These are phyloP conservation scores for Panellus pusillus DNA, from an alignment of 768 basidiomycete genomes.

Conservation along the genomic window DNA sequence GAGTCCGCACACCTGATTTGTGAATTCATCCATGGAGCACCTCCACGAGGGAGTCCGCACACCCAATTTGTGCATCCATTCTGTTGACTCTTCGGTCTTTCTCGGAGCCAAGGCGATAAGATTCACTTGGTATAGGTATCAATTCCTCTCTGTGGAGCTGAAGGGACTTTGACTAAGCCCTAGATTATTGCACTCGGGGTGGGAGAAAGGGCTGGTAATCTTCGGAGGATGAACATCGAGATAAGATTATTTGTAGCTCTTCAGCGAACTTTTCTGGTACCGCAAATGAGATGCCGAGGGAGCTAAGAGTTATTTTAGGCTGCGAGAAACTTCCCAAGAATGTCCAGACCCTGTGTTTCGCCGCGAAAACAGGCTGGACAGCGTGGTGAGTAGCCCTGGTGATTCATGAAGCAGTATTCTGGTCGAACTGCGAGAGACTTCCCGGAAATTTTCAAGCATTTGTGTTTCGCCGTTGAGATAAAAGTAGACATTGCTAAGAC, in stretches of 20 bases:
- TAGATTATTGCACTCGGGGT: background rate
- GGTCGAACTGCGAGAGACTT: too few relatives aligned
- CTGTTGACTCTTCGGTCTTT: background rate
- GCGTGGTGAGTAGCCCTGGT: too few relatives aligned
- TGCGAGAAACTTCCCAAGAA: background rate
- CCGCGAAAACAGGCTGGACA: background rate
- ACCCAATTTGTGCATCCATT: background rate
- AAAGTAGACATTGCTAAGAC: too few relatives aligned
- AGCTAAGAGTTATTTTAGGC: background rate
- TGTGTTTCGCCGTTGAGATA: too few relatives aligned
- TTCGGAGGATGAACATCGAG: constrained; percentile 1
- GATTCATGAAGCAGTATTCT: too few relatives aligned
- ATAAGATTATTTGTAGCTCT: too few relatives aligned
- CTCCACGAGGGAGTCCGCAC: background rate
- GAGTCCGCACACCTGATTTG: constrained; percentile 14
- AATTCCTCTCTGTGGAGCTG: too few relatives aligned
- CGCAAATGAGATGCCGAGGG: constrained; percentile 10
- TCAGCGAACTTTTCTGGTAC: background rate
- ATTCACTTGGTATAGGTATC: background rate
- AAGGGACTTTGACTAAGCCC: background rate
- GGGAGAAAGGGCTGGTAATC: constrained; percentile 16
- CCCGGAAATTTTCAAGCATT: too few relatives aligned
- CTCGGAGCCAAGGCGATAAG: background rate
- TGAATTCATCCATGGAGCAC: background rate
- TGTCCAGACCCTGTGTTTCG: background rate